Conservation (phyloP, 208 protist species). For the Leishmania tarentolae region DNA sequence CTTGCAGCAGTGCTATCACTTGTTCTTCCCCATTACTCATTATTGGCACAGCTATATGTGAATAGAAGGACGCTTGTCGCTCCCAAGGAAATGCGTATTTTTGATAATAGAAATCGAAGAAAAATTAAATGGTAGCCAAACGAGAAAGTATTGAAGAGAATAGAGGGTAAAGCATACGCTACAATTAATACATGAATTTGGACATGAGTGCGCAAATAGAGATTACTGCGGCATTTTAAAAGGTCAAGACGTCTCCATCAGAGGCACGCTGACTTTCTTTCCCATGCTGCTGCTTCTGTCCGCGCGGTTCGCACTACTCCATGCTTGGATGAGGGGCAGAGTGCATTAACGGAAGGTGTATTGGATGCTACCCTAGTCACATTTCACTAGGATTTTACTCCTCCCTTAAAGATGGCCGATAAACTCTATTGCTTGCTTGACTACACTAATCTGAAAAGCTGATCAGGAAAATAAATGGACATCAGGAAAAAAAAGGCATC, state of each 20-base stretch:
- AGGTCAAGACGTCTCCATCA: not conserved
- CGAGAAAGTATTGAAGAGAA: not conserved
- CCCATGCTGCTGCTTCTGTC: not conserved
- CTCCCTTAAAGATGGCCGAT: constrained; percentile 1
- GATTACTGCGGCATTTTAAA: not conserved
- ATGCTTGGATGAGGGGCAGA: not conserved
- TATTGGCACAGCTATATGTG: not conserved
- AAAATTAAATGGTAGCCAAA: not conserved
- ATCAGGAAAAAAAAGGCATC: not conserved
- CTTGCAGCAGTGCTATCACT: constrained; percentile 11
- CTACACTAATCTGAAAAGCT: not conserved
- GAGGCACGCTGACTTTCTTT: not conserved
- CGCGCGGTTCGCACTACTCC: not conserved
- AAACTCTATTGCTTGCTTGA: not conserved
- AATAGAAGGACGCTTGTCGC: not conserved
- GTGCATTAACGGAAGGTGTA: not conserved
- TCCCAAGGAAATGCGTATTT: not conserved
- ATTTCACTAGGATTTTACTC: not conserved
- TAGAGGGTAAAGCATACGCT: not conserved
- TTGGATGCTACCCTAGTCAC: not conserved
- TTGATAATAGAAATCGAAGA: not conserved
- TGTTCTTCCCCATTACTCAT: not conserved
- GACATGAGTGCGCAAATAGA: not conserved
- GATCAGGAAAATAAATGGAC: not conserved
- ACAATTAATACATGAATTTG: not conserved